Percentiles rank a stretch among this genome's conserved stretches.
Evolutionary conservation across 108 stramenopile genomes (phyloP).

Genomic region (Chaetoceros tenuissimus): DNA sequence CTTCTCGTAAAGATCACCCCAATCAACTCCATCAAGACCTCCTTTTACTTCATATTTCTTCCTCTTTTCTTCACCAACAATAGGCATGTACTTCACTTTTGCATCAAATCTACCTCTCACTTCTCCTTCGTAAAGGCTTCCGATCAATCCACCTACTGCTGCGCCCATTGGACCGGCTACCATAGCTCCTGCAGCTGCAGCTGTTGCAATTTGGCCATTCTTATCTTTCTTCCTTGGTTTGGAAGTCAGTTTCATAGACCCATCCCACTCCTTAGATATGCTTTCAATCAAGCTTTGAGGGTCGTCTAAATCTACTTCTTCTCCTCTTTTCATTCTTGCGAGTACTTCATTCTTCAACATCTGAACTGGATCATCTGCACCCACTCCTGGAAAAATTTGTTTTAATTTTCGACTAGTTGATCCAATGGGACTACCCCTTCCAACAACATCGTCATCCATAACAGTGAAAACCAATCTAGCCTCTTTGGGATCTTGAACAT

Average conservation of each 20-base stretch:
- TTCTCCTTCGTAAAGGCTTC: slow-evolving; percentile 67
- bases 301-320: slow-evolving; percentile 29
- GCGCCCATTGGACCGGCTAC: slow-evolving; percentile 77
- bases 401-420: slow-evolving; percentile 40
- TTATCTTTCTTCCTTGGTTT: slow-evolving; percentile 76
- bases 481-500: slow-evolving; percentile 61
- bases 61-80: slow-evolving; percentile 26
- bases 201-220: slow-evolving; percentile 53
- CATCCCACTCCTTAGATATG: slow-evolving; percentile 43
- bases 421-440: slow-evolving; percentile 43
- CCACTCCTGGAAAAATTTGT: slow-evolving; percentile 40
- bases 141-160: slow-evolving; percentile 65
- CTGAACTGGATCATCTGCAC: slow-evolving; percentile 24
- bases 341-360: slow-evolving; percentile 39
- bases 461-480: slow-evolving; percentile 63
- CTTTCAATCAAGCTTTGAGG: slow-evolving; percentile 14
- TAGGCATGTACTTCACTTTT: slow-evolving; percentile 55
- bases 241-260: slow-evolving; percentile 56
- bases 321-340: slow-evolving; percentile 27
- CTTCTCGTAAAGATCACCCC: slow-evolving; percentile 59
- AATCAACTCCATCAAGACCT: slow-evolving; percentile 65
- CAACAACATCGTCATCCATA: slow-evolving; percentile 67
- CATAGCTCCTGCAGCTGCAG: slow-evolving; percentile 64
- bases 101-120: slow-evolving; percentile 50
- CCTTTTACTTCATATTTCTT: slow-evolving; percentile 49